Evolutionary conservation across 164 flowering plant genomes (phyloP), one percentile per base, ranked within the genome.

Genomic region (Santalum album): DNA sequence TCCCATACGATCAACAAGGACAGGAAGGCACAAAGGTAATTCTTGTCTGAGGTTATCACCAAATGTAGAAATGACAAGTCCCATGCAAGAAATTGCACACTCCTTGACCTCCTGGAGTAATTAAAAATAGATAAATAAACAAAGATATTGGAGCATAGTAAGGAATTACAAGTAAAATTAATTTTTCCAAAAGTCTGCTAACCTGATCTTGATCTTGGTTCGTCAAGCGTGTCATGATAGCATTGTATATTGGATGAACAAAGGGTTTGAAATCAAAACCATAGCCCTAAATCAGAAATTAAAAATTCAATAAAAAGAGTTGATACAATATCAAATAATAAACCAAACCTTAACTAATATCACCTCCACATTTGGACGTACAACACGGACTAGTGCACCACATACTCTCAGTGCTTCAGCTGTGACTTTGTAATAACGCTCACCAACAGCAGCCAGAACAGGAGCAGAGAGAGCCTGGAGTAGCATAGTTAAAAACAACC

Each of bases 201-300:
- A 86, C 98, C 95, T 91, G 99, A 75, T 94, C 99, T 69, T 90
- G 99, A 72, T 94, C 99, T 82, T 94, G 96, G 66, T 94, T 94
- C 18, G 87, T 88, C 64, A 94, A 62, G 36, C 99, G 88, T 49
- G 81, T 71, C 86, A 94, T 80, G 49, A 90, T 90, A 60, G 96
- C 87, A 67, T 75, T 73, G 60, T 90, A 94, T 54, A 94, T 86
- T 43, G 97, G 95, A 63, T 63, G 90, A 51, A 90, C 96, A 75
- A 78, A 87, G 19, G 90, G 94, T 66, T 69, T 74, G 61, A 79
- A 94, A 67, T 90, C 90, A 79, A 87, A 94, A 65, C 65, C 72
- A 61, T 23, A 53, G 35, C 58, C 87, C 99, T 94, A 56, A 57
- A 74, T 32, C 54, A 38, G 16, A 15, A 38, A 38, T 38, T 19